Evolutionary conservation across 768 basidiomycete genomes (phyloP).

Genomic region (Phlebiopsis gigantea): DNA sequence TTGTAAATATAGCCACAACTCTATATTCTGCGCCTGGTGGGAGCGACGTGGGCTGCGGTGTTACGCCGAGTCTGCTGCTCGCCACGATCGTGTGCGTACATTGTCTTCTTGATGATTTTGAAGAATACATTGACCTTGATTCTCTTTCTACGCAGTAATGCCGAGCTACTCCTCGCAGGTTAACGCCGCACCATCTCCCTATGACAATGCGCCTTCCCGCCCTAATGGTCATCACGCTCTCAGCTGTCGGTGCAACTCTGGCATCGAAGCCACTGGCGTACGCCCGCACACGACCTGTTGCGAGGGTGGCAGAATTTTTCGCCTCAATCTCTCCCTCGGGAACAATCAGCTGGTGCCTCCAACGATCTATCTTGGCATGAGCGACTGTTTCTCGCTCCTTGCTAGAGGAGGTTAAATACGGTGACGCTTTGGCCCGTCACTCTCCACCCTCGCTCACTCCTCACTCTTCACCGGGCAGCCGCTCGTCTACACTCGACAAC

Average conservation of each 20-base stretch:
- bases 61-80: background rate
- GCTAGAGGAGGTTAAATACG: background rate
- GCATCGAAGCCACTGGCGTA: background rate
- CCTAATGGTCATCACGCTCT: background rate
- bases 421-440: background rate
- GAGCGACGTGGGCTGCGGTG: background rate
- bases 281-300: background rate
- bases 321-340: background rate
- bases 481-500: background rate
- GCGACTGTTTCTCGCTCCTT: background rate
- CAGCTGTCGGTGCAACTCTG: background rate
- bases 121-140: background rate
- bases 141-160: background rate
- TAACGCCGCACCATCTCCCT: constrained; percentile 13
- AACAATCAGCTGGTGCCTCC: background rate
- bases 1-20: background rate
- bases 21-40: background rate
- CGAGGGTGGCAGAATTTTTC: background rate
- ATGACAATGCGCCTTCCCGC: background rate
- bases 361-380: background rate
- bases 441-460: background rate
- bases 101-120: background rate
- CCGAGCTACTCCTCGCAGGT: background rate
- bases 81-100: background rate
- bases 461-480: background rate